Evolutionary conservation across 768 basidiomycete genomes (phyloP), one percentile per base, ranked within the genome.

Genomic region (Tephrocybe sp.): DNA sequence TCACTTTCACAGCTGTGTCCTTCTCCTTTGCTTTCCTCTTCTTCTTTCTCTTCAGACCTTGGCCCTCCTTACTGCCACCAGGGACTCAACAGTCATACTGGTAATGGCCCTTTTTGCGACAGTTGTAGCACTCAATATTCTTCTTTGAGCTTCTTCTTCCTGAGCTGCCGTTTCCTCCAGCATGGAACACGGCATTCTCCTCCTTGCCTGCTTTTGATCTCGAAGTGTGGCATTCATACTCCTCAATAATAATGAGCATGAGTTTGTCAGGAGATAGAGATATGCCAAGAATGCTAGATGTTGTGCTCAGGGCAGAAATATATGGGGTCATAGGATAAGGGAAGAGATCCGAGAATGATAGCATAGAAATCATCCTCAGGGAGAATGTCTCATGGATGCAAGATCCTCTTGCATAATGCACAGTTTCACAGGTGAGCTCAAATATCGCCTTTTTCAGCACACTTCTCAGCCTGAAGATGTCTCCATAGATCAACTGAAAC

Each of bases 311-410:
- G 16, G 66, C 49, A n/a, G 68, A 62, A 48, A 70, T 58, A 39
- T 56, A 63, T 20, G n/a, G 67, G 41, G 46, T 68, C 65, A 49
- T 68, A 73, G 16, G 64, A 67, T 5, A 39, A 13, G 13, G 71
- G 71, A 12, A 74, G 62, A 3, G 72, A 73, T 14, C 54, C 51
- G 26, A 70, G 59, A 30, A 73, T 60, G 39, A 73, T 70, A 3
- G 61, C 60, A 19, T 61, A 60, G 47, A 69, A 66, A 36, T 71
- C 65, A 6, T 65, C 58, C 8, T 72, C 63, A 0, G 57, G 66
- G 62, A n/a, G 62, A 45, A 3, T 61, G 50, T 16, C 67, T 68
- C 59, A 72, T 67, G 0, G 64, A 59, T 0, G 69, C 63, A 5
- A 75, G 62, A 16, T 71, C 60, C 40, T 73, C 65, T 2, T 48